These are phyloP conservation scores for Neonectria sp. DNA, from an alignment of 2,329 filamentous ascomycete species.

Conservation along the genomic window DNA sequence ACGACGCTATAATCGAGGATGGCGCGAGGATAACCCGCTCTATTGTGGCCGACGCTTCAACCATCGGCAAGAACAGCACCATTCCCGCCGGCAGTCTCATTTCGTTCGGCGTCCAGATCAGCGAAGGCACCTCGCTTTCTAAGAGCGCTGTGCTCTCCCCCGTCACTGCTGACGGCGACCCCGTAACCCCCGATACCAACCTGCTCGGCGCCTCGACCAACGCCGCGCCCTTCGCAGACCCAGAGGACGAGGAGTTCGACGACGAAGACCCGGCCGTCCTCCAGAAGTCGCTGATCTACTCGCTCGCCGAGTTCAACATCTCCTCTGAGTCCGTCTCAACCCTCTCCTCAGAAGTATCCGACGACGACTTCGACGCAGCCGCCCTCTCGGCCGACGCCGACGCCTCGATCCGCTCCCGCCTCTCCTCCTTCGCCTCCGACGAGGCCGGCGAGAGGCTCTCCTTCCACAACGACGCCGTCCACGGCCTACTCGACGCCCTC, in stretches of 20 bases:
- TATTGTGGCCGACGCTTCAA: constrained; percentile 81
- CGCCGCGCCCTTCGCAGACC: constrained; percentile 64
- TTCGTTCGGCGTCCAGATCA: constrained; percentile 82
- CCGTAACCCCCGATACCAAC: constrained; percentile 57
- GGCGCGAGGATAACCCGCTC: constrained; percentile 78
- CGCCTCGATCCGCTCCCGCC: constrained; percentile 71
- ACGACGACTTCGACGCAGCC: constrained; percentile 77
- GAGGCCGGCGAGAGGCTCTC: constrained; percentile 70
- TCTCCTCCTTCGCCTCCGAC: constrained; percentile 81
- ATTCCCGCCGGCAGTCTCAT: constrained; percentile 83
- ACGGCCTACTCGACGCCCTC: constrained; percentile 89
- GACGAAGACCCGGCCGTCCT: constrained; percentile 65
- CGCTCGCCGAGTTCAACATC: constrained; percentile 66
- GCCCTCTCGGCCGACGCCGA: constrained; percentile 59
- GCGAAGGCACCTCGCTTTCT: constrained; percentile 69
- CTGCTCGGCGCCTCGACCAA: constrained; percentile 67
- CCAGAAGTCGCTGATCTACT: constrained; percentile 71
- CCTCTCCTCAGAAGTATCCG: constrained; percentile 75
- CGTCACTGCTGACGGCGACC: constrained; percentile 55
- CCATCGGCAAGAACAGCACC: constrained; percentile 78
- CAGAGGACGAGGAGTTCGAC: constrained; percentile 65
- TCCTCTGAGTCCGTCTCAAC: constrained; percentile 71
- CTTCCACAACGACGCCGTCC: constrained; percentile 91
- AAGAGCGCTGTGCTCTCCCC: constrained; percentile 53
- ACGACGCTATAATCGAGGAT: constrained; percentile 84